These are phyloP conservation scores for Chlorella sp. DNA, from an alignment of 139 green algal genomes.

Conservation along the genomic window DNA sequence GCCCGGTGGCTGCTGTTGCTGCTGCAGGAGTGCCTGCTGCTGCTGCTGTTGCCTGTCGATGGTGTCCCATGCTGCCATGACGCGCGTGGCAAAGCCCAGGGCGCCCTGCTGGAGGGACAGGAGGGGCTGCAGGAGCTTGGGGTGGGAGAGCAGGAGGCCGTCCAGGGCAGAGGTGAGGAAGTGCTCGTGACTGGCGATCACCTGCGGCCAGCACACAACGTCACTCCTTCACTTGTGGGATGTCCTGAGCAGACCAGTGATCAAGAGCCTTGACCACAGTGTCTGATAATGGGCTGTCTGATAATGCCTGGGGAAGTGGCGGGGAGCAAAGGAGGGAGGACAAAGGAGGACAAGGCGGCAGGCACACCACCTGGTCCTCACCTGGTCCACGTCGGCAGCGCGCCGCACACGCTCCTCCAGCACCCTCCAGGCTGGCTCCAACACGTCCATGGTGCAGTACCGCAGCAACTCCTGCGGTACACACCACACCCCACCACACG, in stretches of 20 bases:
- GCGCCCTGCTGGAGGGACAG: too few species aligned
- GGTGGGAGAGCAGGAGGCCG: conserved; percentile 47
- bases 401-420: conserved; percentile 48
- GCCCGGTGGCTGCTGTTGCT: too few species aligned
- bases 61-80: too few species aligned
- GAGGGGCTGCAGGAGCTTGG: background rate
- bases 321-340: too few species aligned
- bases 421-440: conserved; percentile 67
- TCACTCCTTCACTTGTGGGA: too few species aligned
- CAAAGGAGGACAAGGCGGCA: background rate
- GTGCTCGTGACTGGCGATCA: conserved; percentile 54
- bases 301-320: too few species aligned
- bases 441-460: conserved; percentile 79
- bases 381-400: conserved; percentile 61
- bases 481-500: background rate
- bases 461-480: conserved; percentile 59
- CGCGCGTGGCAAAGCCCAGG: too few species aligned
- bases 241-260: background rate
- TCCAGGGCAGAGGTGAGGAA: conserved; percentile 56
- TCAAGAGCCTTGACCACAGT: background rate
- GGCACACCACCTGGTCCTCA: conserved; percentile 6
- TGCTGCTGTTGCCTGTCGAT: too few species aligned
- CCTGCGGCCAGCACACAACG: conserved; percentile 10
- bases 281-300: background rate
- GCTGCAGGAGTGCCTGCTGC: too few species aligned